These are phyloP conservation scores for Phascolomyces articulosus DNA, from an alignment of 371 early-diverging fungal species.

Conservation along the genomic window DNA sequence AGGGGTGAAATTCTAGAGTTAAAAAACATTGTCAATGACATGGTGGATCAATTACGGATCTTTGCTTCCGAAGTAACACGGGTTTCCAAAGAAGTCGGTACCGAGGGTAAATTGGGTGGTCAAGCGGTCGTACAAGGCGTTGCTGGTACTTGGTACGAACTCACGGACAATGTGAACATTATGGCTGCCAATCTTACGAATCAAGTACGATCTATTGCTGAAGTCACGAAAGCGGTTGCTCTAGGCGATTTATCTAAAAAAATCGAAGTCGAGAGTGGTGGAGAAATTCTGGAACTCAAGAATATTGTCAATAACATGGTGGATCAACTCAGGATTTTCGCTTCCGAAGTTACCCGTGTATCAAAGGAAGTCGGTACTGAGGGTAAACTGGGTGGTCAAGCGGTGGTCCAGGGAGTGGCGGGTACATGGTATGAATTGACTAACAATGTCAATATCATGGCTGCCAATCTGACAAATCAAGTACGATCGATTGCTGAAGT, in stretches of 20 bases:
- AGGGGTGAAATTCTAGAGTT: constrained; percentile 48
- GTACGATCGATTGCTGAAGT: constrained; percentile 33
- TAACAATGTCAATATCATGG: constrained; percentile 43
- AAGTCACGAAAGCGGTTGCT: constrained; percentile 42
- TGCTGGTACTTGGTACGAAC: constrained; percentile 40
- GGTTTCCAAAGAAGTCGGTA: constrained; percentile 41
- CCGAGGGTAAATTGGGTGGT: constrained; percentile 27
- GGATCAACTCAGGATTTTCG: constrained; percentile 23
- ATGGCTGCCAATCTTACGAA: constrained; percentile 49
- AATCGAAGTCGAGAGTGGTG: constrained; percentile 35
- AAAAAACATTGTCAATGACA: constrained; percentile 46
- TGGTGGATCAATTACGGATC: constrained; percentile 54
- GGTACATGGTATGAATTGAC: constrained; percentile 46
- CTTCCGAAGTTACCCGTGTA: constrained; percentile 53
- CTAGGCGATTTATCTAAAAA: constrained; percentile 40
- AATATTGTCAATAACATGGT: constrained; percentile 36
- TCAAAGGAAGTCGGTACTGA: constrained; percentile 43
- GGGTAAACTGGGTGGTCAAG: constrained; percentile 52
- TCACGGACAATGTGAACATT: constrained; percentile 43
- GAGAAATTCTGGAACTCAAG: constrained; percentile 44
- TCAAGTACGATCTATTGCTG: constrained; percentile 54
- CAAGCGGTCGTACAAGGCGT: constrained; percentile 32
- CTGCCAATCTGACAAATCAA: constrained; percentile 32
- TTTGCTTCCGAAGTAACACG: constrained; percentile 57
- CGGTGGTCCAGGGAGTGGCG: constrained; percentile 39